A percentile compares a stretch with the other conserved stretches of the same genome.
phyloP scores from a whole-genome alignment of 257 asterid species.

The Leonotis leonurus region DNA sequence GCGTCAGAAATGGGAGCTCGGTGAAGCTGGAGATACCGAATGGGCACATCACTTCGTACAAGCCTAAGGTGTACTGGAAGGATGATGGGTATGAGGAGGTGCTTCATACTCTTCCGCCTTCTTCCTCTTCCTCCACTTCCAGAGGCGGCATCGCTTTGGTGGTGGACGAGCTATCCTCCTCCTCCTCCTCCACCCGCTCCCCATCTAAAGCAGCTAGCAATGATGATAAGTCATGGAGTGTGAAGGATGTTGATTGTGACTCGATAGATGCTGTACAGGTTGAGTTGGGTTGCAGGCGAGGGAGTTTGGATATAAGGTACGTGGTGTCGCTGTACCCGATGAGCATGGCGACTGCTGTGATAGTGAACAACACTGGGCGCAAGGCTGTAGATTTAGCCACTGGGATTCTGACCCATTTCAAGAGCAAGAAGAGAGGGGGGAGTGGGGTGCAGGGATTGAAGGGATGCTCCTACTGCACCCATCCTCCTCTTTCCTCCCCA shows the following conservation, averaged over 20 bases:
- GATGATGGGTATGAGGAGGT: slow-evolving; percentile 81
- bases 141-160: slow-evolving; percentile 69
- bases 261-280: slow-evolving; percentile 30
- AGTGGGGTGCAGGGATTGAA: slow-evolving; percentile 59
- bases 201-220: not conserved
- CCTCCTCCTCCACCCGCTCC: too few relatives aligned
- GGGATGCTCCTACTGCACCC: slow-evolving; percentile 56
- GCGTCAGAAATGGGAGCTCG: slow-evolving; percentile 76
- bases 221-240: too few relatives aligned
- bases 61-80: slow-evolving; percentile 80
- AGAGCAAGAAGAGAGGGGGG: slow-evolving; percentile 39
- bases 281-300: slow-evolving; percentile 56
- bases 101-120: slow-evolving; percentile 36
- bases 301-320: slow-evolving; percentile 43
- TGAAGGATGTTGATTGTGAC: too few relatives aligned
- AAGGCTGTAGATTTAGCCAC: slow-evolving; percentile 42
- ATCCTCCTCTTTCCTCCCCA: slow-evolving; percentile 60
- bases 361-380: slow-evolving; percentile 58
- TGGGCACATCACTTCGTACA: slow-evolving; percentile 66
- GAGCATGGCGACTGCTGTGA: slow-evolving; percentile 68
- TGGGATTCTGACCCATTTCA: slow-evolving; percentile 59
- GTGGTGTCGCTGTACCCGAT: slow-evolving; percentile 65
- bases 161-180: slow-evolving; percentile 35
- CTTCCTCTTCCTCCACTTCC: not conserved
- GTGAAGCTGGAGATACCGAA: slow-evolving; percentile 50